Percentiles rank a stretch among this genome's conserved stretches.
Evolutionary conservation across 2,329 filamentous ascomycete species (phyloP).

Genomic region (Coniochaeta sp.): DNA sequence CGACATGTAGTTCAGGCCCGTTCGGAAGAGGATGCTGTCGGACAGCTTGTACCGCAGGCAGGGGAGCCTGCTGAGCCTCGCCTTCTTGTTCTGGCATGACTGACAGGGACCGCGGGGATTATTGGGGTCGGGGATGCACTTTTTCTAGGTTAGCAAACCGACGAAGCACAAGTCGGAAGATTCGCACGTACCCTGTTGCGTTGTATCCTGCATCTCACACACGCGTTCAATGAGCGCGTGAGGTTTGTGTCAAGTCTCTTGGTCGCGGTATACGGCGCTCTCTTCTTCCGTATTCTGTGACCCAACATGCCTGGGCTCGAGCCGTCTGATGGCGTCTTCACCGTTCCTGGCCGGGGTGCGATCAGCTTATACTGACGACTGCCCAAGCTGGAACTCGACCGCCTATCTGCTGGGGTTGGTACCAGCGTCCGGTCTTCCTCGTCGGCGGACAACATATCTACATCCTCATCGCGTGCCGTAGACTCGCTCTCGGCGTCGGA

Average conservation of each 20-base stretch:
- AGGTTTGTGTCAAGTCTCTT: conserved; percentile 16
- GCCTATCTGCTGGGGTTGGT: background rate
- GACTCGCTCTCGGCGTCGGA: background rate
- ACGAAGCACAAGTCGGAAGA: too few relatives aligned
- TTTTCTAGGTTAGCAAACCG: too few relatives aligned
- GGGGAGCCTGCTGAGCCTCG: conserved; percentile 15
- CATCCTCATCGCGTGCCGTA: background rate
- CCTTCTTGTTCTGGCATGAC: conserved; percentile 15
- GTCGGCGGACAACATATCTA: background rate
- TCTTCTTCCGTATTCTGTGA: conserved; percentile 13
- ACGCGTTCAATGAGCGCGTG: conserved; percentile 15
- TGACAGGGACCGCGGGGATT: conserved; percentile 16
- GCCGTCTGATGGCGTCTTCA: background rate
- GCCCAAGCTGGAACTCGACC: background rate
- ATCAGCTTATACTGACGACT: conserved; percentile 10
- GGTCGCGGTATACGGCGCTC: conserved; percentile 12
- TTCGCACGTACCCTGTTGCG: conserved; percentile 13
- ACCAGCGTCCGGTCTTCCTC: background rate
- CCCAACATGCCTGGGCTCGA: conserved; percentile 7
- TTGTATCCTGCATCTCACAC: conserved; percentile 17
- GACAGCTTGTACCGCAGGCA: conserved; percentile 21
- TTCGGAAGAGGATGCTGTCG: conserved; percentile 17
- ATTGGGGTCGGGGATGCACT: conserved; percentile 18
- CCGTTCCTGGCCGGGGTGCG: conserved; percentile 10
- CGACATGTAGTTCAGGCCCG: conserved; percentile 14